Evolutionary conservation across 2,329 filamentous ascomycete species (phyloP), one percentile per base, ranked within the genome.

Genomic region (Kalaharituber pfeilii): DNA sequence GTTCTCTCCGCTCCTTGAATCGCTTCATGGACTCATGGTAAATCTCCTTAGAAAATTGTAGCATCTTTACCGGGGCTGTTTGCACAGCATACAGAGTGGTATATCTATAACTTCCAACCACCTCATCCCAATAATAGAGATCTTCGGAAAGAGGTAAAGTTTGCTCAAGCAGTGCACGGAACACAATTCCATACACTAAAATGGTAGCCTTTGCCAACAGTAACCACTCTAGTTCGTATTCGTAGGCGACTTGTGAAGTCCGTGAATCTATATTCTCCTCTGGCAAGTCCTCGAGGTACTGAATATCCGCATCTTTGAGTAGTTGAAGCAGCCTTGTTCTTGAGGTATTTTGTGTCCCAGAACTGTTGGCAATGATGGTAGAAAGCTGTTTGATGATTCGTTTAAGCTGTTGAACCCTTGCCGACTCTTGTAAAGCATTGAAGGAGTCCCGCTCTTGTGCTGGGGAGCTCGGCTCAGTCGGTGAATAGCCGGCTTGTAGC

Each of bases 71-170:
- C 0, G 91, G 91, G 0, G 82, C 86, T 0, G 82, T 94, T 67
- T 98, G 91, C 7, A 93, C 70, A 13, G 85, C 82, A 68, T 95
- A 95, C 2, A 95, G 67, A 28, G 80, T 82, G 60, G 84, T 88
- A 64, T 82, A 85, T 50, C 79, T 75, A 62, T 86, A 82, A 0
- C 86, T 93, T 8, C 79, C 78, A 27, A 94, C 70, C 1, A 95
- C 77, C 61, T 91, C 84, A 65, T 94, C 86, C 91, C 91, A 98
- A 67, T 96, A 96, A 79, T 83, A 88, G 24, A 94, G 81, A 62
- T 94, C 87, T 60, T 94, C 81, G 62, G 80, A 84, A 18, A 98
- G 69, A 0, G 82, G 82, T 9, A 89, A 80, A 9, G 87, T 93
- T 63, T 91, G 83, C 53, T 89, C 82, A 9, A 95, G 70, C 2